A percentile compares a stretch with the other conserved stretches of the same genome.
Evolutionary conservation across 495 filamentous ascomycete species (phyloP).

Genomic region (Lasiosphaeria miniovina): DNA sequence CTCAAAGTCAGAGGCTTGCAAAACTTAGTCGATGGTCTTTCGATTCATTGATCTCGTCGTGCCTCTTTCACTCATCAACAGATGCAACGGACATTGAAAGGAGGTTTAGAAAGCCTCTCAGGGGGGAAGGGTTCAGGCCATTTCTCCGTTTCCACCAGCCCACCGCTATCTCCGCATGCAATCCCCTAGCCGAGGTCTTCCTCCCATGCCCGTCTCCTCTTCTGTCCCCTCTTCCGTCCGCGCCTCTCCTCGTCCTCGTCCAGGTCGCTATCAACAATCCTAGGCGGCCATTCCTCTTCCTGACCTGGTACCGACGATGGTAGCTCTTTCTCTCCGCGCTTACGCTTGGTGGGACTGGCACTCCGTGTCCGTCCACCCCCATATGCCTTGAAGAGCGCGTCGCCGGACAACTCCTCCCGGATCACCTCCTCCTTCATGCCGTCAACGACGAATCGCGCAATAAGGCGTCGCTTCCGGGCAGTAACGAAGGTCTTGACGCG

Average conservation of each 20-base stretch:
- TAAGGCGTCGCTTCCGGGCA: neutral
- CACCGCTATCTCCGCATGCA: neutral
- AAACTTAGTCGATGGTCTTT: neutral
- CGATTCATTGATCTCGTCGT: neutral
- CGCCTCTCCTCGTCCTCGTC: neutral
- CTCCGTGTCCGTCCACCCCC: constrained; percentile 4
- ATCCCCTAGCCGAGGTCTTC: neutral
- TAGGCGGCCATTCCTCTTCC: neutral
- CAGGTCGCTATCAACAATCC: neutral
- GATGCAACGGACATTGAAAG: neutral
- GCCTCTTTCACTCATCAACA: neutral
- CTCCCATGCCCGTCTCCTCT: neutral
- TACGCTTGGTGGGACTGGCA: constrained; percentile 1
- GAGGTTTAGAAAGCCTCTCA: neutral
- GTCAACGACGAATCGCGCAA: constrained; percentile 3
- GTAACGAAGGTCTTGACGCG: constrained; percentile 4
- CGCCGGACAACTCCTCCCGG: neutral
- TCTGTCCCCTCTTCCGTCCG: neutral
- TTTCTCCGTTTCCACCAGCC: neutral
- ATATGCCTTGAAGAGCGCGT: neutral
- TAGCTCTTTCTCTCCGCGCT: neutral
- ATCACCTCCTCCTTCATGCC: neutral
- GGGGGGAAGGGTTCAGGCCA: neutral
- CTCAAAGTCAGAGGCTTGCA: neutral
- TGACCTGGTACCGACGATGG: neutral